Percentiles rank a stretch among this genome's conserved stretches.
Evolutionary conservation across 768 basidiomycete genomes (phyloP).

Genomic region (Kwoniella sp.): DNA sequence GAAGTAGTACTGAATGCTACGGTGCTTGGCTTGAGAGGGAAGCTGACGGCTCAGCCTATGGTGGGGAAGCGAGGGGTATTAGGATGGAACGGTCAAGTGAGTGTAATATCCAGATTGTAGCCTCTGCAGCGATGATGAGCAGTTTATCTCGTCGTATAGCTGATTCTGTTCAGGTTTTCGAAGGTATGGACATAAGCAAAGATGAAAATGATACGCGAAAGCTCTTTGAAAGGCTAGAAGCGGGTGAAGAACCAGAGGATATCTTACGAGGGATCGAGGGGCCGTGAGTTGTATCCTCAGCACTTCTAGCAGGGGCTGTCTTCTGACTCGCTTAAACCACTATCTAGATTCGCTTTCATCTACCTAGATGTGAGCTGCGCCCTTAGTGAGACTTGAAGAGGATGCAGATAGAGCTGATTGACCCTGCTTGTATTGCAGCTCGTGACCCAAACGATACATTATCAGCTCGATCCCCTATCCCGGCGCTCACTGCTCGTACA

Average conservation of each 20-base stretch:
- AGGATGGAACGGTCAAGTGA: slow-evolving; percentile 54
- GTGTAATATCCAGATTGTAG: background rate
- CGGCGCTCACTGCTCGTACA: slow-evolving; percentile 49
- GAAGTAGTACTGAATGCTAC: slow-evolving; percentile 40
- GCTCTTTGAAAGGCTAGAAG: slow-evolving; percentile 34
- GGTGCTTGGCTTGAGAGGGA: slow-evolving; percentile 51
- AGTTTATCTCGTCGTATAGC: background rate
- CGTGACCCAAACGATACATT: slow-evolving; percentile 28
- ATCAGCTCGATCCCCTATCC: slow-evolving; percentile 50
- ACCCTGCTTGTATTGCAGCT: slow-evolving; percentile 16
- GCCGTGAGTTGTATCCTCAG: slow-evolving; percentile 42
- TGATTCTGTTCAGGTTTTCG: slow-evolving; percentile 42
- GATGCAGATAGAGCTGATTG: background rate
- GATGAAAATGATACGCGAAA: slow-evolving; percentile 47
- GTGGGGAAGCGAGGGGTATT: slow-evolving; percentile 42
- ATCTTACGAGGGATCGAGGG: slow-evolving; percentile 46
- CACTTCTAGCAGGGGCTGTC: background rate
- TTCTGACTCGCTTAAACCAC: background rate
- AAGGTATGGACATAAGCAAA: slow-evolving; percentile 36
- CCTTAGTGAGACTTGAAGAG: background rate
- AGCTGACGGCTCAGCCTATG: slow-evolving; percentile 45
- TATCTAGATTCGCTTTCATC: slow-evolving; percentile 49
- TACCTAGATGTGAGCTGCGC: slow-evolving; percentile 39
- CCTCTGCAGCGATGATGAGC: slow-evolving; percentile 1
- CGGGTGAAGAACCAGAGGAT: slow-evolving; percentile 26